Evolutionary conservation across 2,329 filamentous ascomycete species (phyloP), one percentile per base, ranked within the genome.

Genomic region (Rhynchosporium agropyri): DNA sequence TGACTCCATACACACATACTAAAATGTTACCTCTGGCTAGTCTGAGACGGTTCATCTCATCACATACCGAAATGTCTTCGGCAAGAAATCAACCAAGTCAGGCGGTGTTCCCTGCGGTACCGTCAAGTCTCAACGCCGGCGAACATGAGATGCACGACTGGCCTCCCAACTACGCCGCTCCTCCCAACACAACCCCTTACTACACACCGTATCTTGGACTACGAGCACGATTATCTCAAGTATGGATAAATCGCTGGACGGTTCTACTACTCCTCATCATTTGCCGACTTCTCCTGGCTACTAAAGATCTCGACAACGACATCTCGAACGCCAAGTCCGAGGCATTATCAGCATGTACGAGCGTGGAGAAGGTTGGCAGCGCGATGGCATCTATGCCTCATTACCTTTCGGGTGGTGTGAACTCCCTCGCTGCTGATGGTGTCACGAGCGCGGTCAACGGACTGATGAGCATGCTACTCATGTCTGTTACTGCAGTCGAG

Each of bases 191-290:
- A 67, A 83, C 86, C 76, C 85, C 85, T 75, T 85, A 85, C 74
- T 83, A 90, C 73, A 97, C 92, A 67, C 94, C 95, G 66, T 98
- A 98, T 76, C 89, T 99, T 67, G 92, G 93, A 71, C 86, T 97
- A 74, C 87, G 88, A 73, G 89, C 94, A 71, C 89, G 93, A 72
- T 84, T 98, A 72, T 98, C 95, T 58, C 95, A 99, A 81, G 84
- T 96, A 76, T 97, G 94, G 92, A 88, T 99, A 79, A 98, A 99
- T 81, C 86, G 91, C 77, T 99, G 95, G 95, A 98, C 95, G 45
- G 82, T 98, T 64, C 83, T 99, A 54, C 82, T 98, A 54, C 77
- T 97, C 63, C 86, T 99, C 60, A 88, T 98, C 61, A 87, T 99
- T 58, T 85, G 89, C 66, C 87, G 93, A 62, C 84, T 94, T 64